These are phyloP conservation scores for Botrytis elliptica DNA, from an alignment of 2,329 filamentous ascomycete species.

Conservation along the genomic window DNA sequence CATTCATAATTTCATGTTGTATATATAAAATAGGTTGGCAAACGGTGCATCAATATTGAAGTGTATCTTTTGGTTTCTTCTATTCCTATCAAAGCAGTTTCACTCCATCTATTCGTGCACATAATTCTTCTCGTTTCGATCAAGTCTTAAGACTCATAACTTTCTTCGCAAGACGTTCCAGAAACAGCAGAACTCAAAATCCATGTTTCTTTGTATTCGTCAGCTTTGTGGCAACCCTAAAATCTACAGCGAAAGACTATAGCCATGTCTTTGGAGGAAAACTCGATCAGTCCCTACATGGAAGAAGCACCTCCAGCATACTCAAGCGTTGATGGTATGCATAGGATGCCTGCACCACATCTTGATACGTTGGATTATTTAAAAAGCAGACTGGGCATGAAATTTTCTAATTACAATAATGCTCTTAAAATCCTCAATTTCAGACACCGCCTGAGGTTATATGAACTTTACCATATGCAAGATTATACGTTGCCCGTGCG, in stretches of 20 bases:
- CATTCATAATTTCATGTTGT: neutral
- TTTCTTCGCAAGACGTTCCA: neutral
- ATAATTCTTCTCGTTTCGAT: neutral
- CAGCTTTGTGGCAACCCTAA: neutral
- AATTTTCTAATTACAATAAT: neutral
- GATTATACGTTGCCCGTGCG: neutral
- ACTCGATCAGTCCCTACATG: neutral
- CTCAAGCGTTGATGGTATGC: neutral
- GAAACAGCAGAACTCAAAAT: neutral
- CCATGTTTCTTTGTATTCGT: neutral
- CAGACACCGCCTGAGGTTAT: conserved; percentile 1
- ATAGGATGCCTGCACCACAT: neutral
- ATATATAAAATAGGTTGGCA: neutral
- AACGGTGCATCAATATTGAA: neutral
- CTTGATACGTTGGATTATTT: neutral
- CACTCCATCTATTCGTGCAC: neutral
- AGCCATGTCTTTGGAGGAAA: neutral
- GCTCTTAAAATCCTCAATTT: neutral
- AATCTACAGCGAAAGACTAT: neutral
- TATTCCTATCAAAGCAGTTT: neutral
- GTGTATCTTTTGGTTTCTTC: neutral
- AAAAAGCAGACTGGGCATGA: neutral
- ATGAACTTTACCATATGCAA: neutral
- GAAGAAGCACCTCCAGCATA: neutral
- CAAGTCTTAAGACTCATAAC: neutral